Conservation (phyloP, 208 protist species). For the Crithidia fasciculata region DNA sequence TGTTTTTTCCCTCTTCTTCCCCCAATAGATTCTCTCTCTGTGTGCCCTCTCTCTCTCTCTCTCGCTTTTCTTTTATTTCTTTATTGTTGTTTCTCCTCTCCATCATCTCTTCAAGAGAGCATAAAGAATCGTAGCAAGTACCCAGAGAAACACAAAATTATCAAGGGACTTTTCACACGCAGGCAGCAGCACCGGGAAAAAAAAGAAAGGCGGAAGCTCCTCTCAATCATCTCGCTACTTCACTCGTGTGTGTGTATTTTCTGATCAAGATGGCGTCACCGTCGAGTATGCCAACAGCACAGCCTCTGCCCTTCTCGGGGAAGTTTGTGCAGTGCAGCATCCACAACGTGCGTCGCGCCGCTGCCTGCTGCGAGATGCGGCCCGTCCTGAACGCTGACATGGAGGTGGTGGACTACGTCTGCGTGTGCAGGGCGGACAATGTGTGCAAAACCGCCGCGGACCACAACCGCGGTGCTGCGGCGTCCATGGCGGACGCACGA, state of each 20-base stretch:
- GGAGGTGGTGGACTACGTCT: constrained; percentile 61
- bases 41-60: no score
- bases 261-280: constrained; percentile 9
- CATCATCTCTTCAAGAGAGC: no score
- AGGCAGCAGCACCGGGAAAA: neutral
- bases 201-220: neutral
- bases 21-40: no score
- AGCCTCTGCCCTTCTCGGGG: constrained; percentile 20
- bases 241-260: neutral
- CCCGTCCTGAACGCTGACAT: constrained; percentile 75
- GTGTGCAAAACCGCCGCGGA: constrained; percentile 36
- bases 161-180: neutral
- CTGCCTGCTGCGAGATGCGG: constrained; percentile 50
- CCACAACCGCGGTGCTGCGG: neutral
- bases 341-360: constrained; percentile 59
- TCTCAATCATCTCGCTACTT: neutral
- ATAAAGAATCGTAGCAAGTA: no score
- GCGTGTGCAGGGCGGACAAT: constrained; percentile 48
- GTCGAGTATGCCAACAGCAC: neutral
- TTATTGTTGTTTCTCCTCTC: no score
- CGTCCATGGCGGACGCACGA: neutral
- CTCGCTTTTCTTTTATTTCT: no score
- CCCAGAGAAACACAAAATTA: no score
- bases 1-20: no score
- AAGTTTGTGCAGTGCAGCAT: constrained; percentile 52